Base-by-base conservation (phyloP, 805 yeast genomes). In the Torulaspora gathmanii region DNA sequence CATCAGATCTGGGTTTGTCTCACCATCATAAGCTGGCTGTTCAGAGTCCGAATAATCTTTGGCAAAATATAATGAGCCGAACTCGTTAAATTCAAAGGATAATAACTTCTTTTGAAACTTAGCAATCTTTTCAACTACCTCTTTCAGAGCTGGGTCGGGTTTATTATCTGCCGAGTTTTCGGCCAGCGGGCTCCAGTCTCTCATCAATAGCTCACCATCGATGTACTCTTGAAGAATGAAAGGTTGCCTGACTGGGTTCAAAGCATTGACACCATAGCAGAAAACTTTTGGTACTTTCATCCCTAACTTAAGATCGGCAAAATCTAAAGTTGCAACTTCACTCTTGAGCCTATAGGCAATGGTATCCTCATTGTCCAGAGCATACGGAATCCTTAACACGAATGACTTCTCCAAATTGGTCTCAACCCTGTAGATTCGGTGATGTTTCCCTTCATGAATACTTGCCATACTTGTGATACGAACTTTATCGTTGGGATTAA, bases 311-410 rank as follows among this genome's bases (percentile, higher is more conserved):
- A 76, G 65, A 28, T 72, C 64, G 44, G 83, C 73, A 64, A 86
- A 93, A 66, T 91, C 98, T 73, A 86, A 71, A 1, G 98, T 91
- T 16, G 99, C 99, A 43, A 82, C 96, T 66, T 91, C 99, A 62
- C 89, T 80, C 63, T 84, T 81, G 58, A 91, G 72, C 55, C 86
- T 82, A 49, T 83, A 74, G 37, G 79, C 74, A 45, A 80, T 80
- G 26, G 82, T 75, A 42, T 72, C 72, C 46, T 83, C 86, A 16
- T 88, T 74, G 40, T 83, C 85, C 47, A 82, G 69, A 42, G 79
- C 77, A 63, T 93, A 93, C 17, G 98, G 99, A 42, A 93, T 77
- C 64, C 99, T 79, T 64, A 93, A 73, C 23, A 86, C 77, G 53
- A 83, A 80, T 8, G 76, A 69, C 54, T 78, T 82, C 2, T 70